These are phyloP conservation scores for Fusarium oligoseptatum DNA, from an alignment of 2,329 filamentous ascomycete genomes.

Conservation along the genomic window DNA sequence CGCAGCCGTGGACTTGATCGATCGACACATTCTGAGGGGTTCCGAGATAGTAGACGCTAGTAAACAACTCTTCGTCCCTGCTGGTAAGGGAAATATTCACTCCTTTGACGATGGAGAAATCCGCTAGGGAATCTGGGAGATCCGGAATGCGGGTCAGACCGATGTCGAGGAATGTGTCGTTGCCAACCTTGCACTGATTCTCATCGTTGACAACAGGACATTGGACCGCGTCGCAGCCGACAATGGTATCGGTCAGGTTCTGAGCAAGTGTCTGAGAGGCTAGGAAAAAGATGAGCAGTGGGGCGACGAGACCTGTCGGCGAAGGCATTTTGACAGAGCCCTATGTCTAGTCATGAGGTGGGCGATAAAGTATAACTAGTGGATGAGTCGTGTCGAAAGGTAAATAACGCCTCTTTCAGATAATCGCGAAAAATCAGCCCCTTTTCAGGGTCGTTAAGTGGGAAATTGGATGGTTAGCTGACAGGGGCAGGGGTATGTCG, in stretches of 20 bases:
- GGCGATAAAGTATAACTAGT: background rate
- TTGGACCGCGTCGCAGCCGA: conserved; percentile 8
- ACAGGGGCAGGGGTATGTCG: background rate
- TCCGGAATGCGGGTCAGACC: conserved; percentile 8
- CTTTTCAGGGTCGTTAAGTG: background rate
- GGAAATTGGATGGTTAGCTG: background rate
- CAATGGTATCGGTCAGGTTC: background rate
- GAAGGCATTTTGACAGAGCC: background rate
- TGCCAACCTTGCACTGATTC: background rate
- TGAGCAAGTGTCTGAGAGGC: background rate
- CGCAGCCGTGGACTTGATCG: conserved; percentile 3
- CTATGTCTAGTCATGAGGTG: background rate
- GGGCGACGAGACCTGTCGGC: background rate
- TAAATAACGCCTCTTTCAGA: background rate
- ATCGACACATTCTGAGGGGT: background rate
- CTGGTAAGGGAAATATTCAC: background rate
- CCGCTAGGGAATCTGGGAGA: background rate
- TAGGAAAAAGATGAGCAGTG: background rate
- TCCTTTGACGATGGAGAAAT: conserved; percentile 4
- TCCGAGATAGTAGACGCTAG: conserved; percentile 6
- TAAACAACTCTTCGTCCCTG: background rate
- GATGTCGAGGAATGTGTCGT: conserved; percentile 1
- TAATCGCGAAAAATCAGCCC: background rate
- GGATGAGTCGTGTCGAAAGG: background rate
- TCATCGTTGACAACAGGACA: background rate